Conservation (phyloP, 768 basidiomycete species). For the Termitomyces sp. region DNA sequence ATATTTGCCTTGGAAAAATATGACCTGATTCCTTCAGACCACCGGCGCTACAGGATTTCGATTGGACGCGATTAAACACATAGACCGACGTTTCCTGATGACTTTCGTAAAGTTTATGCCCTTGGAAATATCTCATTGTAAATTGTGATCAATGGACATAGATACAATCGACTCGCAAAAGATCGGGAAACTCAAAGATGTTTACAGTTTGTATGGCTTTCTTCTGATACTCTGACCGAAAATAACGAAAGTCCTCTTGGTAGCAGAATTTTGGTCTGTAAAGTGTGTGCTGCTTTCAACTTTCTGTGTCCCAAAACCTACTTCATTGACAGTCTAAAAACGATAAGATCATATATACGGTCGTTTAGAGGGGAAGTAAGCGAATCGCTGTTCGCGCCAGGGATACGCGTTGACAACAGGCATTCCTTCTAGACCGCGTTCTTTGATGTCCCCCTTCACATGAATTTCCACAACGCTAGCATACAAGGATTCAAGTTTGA, state of each 20-base stretch:
- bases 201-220: slow-evolving; percentile 48
- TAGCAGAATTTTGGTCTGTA: slow-evolving; percentile 81
- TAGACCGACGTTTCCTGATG: slow-evolving; percentile 63
- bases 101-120: slow-evolving; percentile 48
- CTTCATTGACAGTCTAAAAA: slow-evolving; percentile 32
- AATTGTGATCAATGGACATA: slow-evolving; percentile 15
- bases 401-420: neutral
- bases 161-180: slow-evolving; percentile 47
- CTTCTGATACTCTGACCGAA: neutral
- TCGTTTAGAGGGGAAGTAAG: slow-evolving; percentile 62
- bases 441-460: slow-evolving; percentile 88
- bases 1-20: neutral
- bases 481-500: slow-evolving; percentile 63
- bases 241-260: slow-evolving; percentile 6
- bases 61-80: slow-evolving; percentile 90
- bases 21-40: slow-evolving; percentile 33
- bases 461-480: slow-evolving; percentile 77
- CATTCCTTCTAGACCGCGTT: slow-evolving; percentile 58
- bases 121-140: neutral
- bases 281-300: slow-evolving; percentile 35
- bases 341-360: slow-evolving; percentile 51
- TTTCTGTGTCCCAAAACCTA: neutral
- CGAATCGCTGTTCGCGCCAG: neutral
- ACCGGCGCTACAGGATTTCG: slow-evolving; percentile 73
- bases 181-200: slow-evolving; percentile 37